Conservation (phyloP, 2,329 filamentous ascomycete species). For the Elsinoe australis region DNA sequence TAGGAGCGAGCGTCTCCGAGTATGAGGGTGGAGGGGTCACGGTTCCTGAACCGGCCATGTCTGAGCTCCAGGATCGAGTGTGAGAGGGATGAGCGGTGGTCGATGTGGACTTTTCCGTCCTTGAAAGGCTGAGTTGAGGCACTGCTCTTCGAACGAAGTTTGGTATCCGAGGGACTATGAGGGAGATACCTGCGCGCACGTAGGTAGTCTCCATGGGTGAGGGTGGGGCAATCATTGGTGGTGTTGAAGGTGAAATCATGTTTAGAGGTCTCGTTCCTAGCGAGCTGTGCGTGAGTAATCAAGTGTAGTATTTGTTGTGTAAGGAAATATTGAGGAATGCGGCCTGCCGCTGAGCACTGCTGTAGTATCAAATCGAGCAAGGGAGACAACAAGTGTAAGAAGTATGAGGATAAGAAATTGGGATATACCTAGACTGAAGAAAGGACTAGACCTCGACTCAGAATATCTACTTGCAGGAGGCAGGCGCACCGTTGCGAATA, state of each 20-base stretch:
- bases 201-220: constrained; percentile 12
- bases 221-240: constrained; percentile 10
- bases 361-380: constrained; percentile 1
- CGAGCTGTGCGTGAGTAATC: not conserved
- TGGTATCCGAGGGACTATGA: constrained; percentile 17
- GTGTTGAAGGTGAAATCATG: constrained; percentile 10
- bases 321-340: constrained; percentile 1
- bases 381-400: not conserved
- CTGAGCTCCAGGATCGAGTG: constrained; percentile 9
- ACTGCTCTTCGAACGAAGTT: constrained; percentile 18
- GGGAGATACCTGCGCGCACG: constrained; percentile 8
- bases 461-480: constrained; percentile 12
- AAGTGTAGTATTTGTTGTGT: not conserved
- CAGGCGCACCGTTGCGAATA: not conserved
- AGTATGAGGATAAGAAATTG: constrained; percentile 7
- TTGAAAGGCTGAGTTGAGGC: constrained; percentile 17
- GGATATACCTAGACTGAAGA: not conserved
- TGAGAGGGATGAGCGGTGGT: constrained; percentile 12
- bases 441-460: constrained; percentile 8
- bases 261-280: no score
- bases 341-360: constrained; percentile 8
- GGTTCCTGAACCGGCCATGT: constrained; percentile 17
- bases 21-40: constrained; percentile 20
- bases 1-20: constrained; percentile 17
- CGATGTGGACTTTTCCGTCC: no score